Evolutionary conservation across 2,329 filamentous ascomycete species (phyloP), one percentile per base, ranked within the genome.

Genomic region (Ophiostoma australiae): DNA sequence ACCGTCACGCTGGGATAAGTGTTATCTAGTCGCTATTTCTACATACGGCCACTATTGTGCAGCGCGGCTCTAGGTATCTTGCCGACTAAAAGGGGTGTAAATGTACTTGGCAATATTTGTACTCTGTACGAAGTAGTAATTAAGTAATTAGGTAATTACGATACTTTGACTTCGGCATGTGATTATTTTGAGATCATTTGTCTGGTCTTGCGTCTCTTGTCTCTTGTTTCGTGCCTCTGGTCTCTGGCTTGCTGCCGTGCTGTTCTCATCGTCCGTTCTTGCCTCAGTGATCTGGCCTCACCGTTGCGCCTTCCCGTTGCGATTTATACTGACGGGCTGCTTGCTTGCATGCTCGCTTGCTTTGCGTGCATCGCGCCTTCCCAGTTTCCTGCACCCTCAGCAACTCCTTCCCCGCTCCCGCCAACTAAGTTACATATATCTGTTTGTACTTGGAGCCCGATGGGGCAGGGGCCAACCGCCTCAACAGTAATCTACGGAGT

Each of bases 21-120:
- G 61, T 17, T 68, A 68, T 68, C 66, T 68, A 68, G 37, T n/a
- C 65, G 65, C 65, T 67, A 37, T 65, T 65, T 65, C 31, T 37
- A 35, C 31, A 33, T 33, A 31, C 37, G 31, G 33, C 31, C 61
- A 33, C 31, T 33, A 61, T 31, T 37, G 61, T 58, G 23, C 31
- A 20, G 61, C 61, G 61, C 61, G 61, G 61, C 61, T 65, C 61
- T 17, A 65, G 31, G 61, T 37, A 65, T 65, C 61, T 65, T 58
- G 61, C 61, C 27, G 61, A 65, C 61, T 20, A 33, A 15, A 65
- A 33, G 61, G n/a, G 61, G 15, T 33, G 23, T 27, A 61, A 8
- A n/a, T 23, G 52, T 58, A 58, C 52, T 27, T 58, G 23, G 10
- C 10, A 23, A 31, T 10, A 58, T 58, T 31, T 41, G 39, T 41